Evolutionary conservation across 2,329 filamentous ascomycete species (phyloP), one percentile per base, ranked within the genome.

Genomic region (Aspergillus clavatus): DNA sequence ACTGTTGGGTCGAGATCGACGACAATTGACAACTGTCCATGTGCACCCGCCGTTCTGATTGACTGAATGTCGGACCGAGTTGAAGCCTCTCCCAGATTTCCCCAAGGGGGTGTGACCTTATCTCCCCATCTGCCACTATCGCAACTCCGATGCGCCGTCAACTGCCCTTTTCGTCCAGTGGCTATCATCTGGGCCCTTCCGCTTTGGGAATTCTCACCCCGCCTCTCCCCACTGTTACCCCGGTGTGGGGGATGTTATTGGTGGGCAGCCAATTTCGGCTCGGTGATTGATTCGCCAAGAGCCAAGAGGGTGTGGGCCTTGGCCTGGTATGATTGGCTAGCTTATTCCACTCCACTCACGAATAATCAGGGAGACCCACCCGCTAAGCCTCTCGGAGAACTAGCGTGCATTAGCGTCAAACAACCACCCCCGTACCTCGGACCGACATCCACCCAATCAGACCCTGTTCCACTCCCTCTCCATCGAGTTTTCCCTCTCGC

Each of bases 41-140:
- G 38, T 19, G 48, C 48, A 31, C 39, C 23, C 28, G 10, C 22
- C 14, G 18, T 12, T 38, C 16, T 48, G 38, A 56, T 56, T 57
- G 47, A 45, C 14, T 12, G 29, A 42, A 51, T 51, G 38, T 54
- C 54, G 49, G 53, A 11, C 48, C 50, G 53, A 47, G 18, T 7
- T 7, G 5, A 6, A 21, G 22, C 22, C 19, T 10, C 19, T 8
- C 19, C 21, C 14, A 16, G 16, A 27, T 39, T 27, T 16, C 33
- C 12, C 8, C 26, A 23, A n/a, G 38, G 24, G 26, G 29, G 29
- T 29, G 18, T 10, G n/a, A 8, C 14, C 14, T 33, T 33, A 33
- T 33, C 29, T 3, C 11, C 18, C 29, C 18, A 16, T 33, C 3
- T 8, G 11, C 29, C 2, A n/a, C n/a, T 16, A 8, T 4, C 29